Percentiles rank a stretch among this genome's conserved stretches.
Conservation (phyloP, 2,329 filamentous ascomycete species). For the Fusarium euwallaceae region DNA sequence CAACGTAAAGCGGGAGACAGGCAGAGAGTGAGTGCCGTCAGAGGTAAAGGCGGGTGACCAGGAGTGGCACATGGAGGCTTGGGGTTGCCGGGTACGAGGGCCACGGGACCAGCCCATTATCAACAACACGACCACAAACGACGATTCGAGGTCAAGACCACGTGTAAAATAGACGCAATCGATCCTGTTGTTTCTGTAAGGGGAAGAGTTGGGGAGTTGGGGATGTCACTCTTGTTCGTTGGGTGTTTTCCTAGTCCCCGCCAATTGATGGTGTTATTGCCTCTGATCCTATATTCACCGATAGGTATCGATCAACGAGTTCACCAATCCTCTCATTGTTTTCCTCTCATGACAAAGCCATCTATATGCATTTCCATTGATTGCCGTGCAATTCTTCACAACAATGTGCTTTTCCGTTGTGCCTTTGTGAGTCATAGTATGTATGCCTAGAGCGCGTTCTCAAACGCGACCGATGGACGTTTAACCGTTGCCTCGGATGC, state of each 20-base stretch:
- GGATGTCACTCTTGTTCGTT: not conserved
- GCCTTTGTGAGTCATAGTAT: not conserved
- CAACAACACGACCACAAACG: conserved; percentile 26
- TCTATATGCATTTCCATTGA: not conserved
- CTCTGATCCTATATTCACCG: too few species aligned
- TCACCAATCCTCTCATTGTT: not conserved
- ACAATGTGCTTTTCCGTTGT: not conserved
- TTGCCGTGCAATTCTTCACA: not conserved
- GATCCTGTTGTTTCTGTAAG: not conserved
- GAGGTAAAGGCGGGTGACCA: conserved; percentile 26
- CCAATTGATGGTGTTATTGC: not conserved
- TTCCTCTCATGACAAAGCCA: not conserved
- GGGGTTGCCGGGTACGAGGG: conserved; percentile 5
- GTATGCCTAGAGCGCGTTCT: not conserved
- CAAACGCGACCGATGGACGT: not conserved
- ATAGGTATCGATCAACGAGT: not conserved
- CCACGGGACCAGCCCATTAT: conserved; percentile 36
- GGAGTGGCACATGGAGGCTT: conserved; percentile 35
- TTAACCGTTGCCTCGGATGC: too few species aligned
- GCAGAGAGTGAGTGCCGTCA: not conserved
- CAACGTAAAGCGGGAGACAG: conserved; percentile 2
- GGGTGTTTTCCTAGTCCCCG: not conserved
- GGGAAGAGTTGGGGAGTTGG: not conserved
- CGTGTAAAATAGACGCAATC: conserved; percentile 23
- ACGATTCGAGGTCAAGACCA: conserved; percentile 19